Conservation (phyloP, 208 protist genomes). For the Cochliopodium minus region DNA sequence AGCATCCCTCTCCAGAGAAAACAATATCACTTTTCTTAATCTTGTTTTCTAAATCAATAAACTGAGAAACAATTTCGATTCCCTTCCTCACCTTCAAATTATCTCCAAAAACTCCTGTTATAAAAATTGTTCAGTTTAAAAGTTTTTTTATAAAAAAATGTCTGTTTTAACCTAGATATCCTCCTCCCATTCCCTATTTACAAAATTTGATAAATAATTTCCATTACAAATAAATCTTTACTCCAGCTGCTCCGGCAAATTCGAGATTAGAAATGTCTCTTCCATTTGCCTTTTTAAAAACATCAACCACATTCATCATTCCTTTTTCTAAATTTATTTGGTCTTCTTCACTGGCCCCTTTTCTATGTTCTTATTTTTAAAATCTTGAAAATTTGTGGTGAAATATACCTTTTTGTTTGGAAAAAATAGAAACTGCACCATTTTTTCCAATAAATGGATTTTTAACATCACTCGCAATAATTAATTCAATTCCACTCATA, state of each 20-base stretch:
- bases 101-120: not conserved
- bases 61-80: not conserved
- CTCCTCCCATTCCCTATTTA: not conserved
- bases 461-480: not conserved
- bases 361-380: too few relatives aligned
- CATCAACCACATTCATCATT: not conserved
- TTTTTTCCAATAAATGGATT: conserved; percentile 3
- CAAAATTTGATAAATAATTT: not conserved
- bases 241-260: conserved; percentile 1
- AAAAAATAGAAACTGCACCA: not conserved
- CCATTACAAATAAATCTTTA: not conserved
- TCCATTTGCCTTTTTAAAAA: not conserved
- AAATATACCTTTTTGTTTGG: conserved; percentile 8
- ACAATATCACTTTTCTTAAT: not conserved
- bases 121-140: not conserved
- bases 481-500: too few relatives aligned
- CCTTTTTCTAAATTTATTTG: not conserved
- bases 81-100: not conserved
- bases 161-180: not conserved
- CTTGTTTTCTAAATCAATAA: not conserved
- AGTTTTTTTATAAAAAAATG: not conserved
- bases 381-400: too few relatives aligned
- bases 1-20: not conserved
- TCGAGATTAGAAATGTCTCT: not conserved
- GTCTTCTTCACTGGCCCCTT: not conserved